Conservation (phyloP, 805 yeast species). For the Yamadazyma philogaea region DNA sequence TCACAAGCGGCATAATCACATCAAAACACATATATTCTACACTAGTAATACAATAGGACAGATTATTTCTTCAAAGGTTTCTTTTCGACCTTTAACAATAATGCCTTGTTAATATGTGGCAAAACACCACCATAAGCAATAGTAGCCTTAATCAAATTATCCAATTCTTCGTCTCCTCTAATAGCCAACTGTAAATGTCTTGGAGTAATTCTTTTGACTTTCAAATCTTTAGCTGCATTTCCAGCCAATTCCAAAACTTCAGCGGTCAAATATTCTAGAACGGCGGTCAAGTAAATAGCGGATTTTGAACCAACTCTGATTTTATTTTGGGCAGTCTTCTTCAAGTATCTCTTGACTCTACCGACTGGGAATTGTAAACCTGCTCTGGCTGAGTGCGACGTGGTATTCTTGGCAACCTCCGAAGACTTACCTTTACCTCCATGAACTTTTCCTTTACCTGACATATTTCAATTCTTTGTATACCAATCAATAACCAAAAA, state of each 20-base stretch:
- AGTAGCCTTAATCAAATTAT: conserved; percentile 88
- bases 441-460: conserved; percentile 82
- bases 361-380: conserved; percentile 98
- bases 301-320: conserved; percentile 79
- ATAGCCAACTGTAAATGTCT: conserved; percentile 95
- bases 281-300: conserved; percentile 94
- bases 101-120: conserved; percentile 86
- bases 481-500: conserved; percentile 7
- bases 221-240: conserved; percentile 94
- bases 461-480: conserved; percentile 45
- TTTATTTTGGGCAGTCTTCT: conserved; percentile 82
- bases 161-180: conserved; percentile 97
- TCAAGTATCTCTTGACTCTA: conserved; percentile 94
- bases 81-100: conserved; percentile 73
- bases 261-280: conserved; percentile 92
- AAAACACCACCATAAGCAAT: conserved; percentile 98
- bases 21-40: conserved; percentile 13
- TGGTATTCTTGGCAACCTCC: conserved; percentile 62
- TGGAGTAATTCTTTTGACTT: conserved; percentile 95
- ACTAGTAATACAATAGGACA: conserved; percentile 13
- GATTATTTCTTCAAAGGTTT: conserved; percentile 20
- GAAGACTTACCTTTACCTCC: conserved; percentile 97
- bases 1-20: too few species aligned
- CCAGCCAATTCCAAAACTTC: conserved; percentile 98
- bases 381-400: conserved; percentile 91